Evolutionary conservation across 495 filamentous ascomycete genomes (phyloP), one percentile per base, ranked within the genome.

Genomic region (Glutinoglossum americanum): DNA sequence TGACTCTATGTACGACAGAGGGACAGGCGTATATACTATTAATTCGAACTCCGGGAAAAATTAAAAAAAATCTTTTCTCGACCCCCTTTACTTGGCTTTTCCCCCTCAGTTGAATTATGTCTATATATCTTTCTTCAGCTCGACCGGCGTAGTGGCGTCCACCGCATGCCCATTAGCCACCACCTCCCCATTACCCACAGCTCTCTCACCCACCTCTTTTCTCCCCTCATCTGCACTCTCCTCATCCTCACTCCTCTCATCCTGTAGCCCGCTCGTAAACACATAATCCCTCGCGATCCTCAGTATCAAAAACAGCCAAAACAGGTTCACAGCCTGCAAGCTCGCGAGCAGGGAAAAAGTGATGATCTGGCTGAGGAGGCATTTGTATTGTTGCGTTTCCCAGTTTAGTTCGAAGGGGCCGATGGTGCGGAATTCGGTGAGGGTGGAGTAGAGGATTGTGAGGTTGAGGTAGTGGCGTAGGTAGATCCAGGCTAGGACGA

Each of bases 381-480:
- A 87, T 72, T 94, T 94, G 70, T 89, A 94, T 65, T 85, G 84
- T 61, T 80, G 77, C 0, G 80, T 81, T 62, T 81, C 84, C 87
- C 87, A 94, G 72, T 93, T 79, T 58, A 94, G 72, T 60, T 82
- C 82, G 68, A 82, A 98, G 5, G 88, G 86, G 8, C 93, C 92
- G 41, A 98, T 78, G 56, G 84, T 89, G 61, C 80, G 73, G 75
- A 94, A 96, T 65, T 94, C 80, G 61, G 84, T 93, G 70, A 94
- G 75, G 26, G 88, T 79, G 44, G 84, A 84, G 72, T 74, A 84
- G 56, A 98, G 74, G 67, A 98, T 93, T 66, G 79, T 77, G 53
- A 98, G 73, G 69, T 97, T 97, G 66, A 95, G 71, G 67, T 81
- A 85, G 69, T 98, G 92, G 56, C 92, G 87, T 59, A 90, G 76